Conservation (phyloP, 495 filamentous ascomycete species). For the Talaromyces wortmannii region DNA sequence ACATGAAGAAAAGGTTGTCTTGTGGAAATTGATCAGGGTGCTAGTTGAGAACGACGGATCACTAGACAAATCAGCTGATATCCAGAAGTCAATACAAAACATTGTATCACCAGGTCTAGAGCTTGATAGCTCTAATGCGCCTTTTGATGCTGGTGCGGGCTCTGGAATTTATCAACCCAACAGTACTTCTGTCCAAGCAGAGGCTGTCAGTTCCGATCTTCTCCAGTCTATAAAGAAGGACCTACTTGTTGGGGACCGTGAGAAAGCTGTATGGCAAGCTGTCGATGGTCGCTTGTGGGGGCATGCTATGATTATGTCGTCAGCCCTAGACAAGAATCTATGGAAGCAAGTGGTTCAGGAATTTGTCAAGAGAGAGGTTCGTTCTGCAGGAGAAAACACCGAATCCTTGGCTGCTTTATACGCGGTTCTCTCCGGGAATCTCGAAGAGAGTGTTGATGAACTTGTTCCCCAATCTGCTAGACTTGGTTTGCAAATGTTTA, state of each 20-base stretch:
- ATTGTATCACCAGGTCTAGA: slow-evolving; percentile 61
- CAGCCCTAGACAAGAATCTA: slow-evolving; percentile 58
- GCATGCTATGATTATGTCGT: slow-evolving; percentile 88
- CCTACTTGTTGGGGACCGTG: slow-evolving; percentile 73
- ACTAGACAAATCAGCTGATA: slow-evolving; percentile 64
- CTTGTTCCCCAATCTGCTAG: slow-evolving; percentile 92
- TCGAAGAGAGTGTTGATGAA: slow-evolving; percentile 91
- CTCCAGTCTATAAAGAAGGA: slow-evolving; percentile 62
- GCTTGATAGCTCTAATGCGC: slow-evolving; percentile 16
- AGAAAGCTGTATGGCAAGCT: slow-evolving; percentile 89
- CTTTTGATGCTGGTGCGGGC: slow-evolving; percentile 12
- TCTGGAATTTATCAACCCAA: slow-evolving; percentile 21
- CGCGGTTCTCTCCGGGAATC: slow-evolving; percentile 86
- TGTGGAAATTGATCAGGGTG: slow-evolving; percentile 81
- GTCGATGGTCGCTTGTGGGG: slow-evolving; percentile 94
- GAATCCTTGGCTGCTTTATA: slow-evolving; percentile 87
- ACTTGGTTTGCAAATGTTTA: slow-evolving; percentile 85
- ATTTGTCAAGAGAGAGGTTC: slow-evolving; percentile 89
- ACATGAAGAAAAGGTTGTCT: slow-evolving; percentile 70
- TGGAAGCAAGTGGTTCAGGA: slow-evolving; percentile 93
- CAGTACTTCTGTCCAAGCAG: slow-evolving; percentile 33
- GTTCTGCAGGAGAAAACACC: slow-evolving; percentile 63
- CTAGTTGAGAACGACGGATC: slow-evolving; percentile 82
- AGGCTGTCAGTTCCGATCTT: slow-evolving; percentile 58
- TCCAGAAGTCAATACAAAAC: slow-evolving; percentile 66